phyloP scores from a whole-genome alignment of 1,139 yeast genomes.

The Kodamaea derodonti region DNA sequence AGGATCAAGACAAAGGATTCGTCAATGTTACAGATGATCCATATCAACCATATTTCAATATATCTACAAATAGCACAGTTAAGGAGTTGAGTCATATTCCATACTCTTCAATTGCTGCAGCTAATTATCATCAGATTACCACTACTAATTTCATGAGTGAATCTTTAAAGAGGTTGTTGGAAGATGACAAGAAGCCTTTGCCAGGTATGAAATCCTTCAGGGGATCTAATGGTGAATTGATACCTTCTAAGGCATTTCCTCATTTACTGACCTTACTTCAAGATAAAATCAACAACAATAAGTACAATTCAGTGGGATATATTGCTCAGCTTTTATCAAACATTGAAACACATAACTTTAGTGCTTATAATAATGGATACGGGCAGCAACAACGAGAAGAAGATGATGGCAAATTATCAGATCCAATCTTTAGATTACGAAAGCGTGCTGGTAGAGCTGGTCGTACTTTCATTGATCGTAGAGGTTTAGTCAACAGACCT shows the following conservation, averaged over 20 bases:
- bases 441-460: slow-evolving; percentile 75
- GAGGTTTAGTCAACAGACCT: slow-evolving; percentile 35
- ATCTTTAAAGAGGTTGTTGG: slow-evolving; percentile 35
- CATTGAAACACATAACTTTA: slow-evolving; percentile 44
- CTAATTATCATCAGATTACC: slow-evolving; percentile 68
- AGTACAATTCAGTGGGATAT: slow-evolving; percentile 28
- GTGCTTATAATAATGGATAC: slow-evolving; percentile 44
- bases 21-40: slow-evolving; percentile 88
- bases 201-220: slow-evolving; percentile 46
- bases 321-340: slow-evolving; percentile 41
- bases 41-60: slow-evolving; percentile 79
- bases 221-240: slow-evolving; percentile 40
- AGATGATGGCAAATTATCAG: slow-evolving; percentile 37
- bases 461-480: slow-evolving; percentile 70
- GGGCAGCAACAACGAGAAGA: slow-evolving; percentile 23
- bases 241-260: slow-evolving; percentile 42
- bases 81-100: slow-evolving; percentile 66
- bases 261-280: slow-evolving; percentile 36
- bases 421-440: slow-evolving; percentile 61
- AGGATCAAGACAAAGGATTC: slow-evolving; percentile 67
- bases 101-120: slow-evolving; percentile 71
- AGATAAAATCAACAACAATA: slow-evolving; percentile 25
- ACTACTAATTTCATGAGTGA: slow-evolving; percentile 52
- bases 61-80: slow-evolving; percentile 49
- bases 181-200: slow-evolving; percentile 38